Conservation (phyloP, 2,329 filamentous ascomycete species). For the Venturia aucupariae region DNA sequence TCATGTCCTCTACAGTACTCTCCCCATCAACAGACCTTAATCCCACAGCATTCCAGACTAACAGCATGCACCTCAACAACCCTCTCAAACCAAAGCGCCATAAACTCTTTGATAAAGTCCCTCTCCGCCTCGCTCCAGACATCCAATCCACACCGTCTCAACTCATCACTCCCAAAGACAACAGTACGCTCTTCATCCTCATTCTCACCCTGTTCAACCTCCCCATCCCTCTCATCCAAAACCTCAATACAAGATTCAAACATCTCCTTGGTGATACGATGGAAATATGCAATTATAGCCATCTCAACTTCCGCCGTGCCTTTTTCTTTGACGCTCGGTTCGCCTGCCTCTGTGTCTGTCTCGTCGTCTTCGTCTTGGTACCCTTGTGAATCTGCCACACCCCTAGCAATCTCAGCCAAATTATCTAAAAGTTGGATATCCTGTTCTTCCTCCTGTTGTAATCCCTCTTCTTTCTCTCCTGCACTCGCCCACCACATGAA, state of each 20-base stretch:
- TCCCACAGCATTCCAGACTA: conserved; percentile 64
- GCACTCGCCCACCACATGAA: conserved; percentile 90
- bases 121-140: conserved; percentile 64
- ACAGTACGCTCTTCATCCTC: conserved; percentile 32
- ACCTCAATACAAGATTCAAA: conserved; percentile 54
- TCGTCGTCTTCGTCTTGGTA: conserved; percentile 36
- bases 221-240: conserved; percentile 36
- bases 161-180: conserved; percentile 52
- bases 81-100: conserved; percentile 57
- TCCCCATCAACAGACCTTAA: conserved; percentile 41
- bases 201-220: conserved; percentile 33
- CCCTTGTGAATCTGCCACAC: conserved; percentile 39
- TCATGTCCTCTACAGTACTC: too few relatives aligned
- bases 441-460: conserved; percentile 45
- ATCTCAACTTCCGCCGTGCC: conserved; percentile 50
- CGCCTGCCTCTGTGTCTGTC: conserved; percentile 17
- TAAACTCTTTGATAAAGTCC: conserved; percentile 56
- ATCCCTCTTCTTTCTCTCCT: conserved; percentile 55
- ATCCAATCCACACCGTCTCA: conserved; percentile 67
- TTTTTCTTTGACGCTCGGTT: not conserved
- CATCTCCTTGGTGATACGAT: conserved; percentile 60
- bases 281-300: conserved; percentile 71
- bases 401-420: conserved; percentile 25
- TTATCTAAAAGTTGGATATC: conserved; percentile 37
- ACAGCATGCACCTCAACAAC: conserved; percentile 55